A percentile compares a stretch with the other conserved stretches of the same genome.
Conservation (phyloP, 768 basidiomycete species). For the Calvatia gigantea region DNA sequence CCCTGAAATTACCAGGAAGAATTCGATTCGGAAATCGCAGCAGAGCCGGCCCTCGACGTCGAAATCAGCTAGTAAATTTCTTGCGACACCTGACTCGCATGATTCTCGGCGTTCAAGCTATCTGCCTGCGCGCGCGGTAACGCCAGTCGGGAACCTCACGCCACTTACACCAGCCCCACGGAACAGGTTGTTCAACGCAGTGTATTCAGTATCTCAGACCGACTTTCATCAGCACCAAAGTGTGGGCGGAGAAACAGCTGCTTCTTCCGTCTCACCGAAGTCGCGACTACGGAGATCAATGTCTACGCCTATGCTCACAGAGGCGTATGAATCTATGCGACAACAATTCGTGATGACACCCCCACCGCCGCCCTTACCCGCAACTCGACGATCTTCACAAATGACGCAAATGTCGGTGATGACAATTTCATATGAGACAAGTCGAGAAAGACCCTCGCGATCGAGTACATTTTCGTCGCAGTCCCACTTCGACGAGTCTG, state of each 20-base stretch:
- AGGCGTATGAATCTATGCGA: conserved; percentile 32
- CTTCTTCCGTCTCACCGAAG: conserved; percentile 12
- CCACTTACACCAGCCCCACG: conserved; percentile 69
- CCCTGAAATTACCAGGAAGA: conserved; percentile 17
- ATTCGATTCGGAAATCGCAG: conserved; percentile 24
- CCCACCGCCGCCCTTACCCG: conserved; percentile 32
- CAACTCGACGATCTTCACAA: conserved; percentile 22
- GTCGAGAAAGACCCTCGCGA: conserved; percentile 18
- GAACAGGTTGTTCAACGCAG: conserved; percentile 41
- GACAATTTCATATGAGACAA: conserved; percentile 24
- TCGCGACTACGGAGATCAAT: conserved; percentile 40
- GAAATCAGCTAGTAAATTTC: conserved; percentile 22
- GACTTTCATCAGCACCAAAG: conserved; percentile 32
- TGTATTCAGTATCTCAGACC: conserved; percentile 58
- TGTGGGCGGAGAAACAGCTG: conserved; percentile 3
- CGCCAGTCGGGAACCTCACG: conserved; percentile 54
- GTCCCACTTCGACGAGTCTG: conserved; percentile 29
- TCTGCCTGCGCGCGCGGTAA: conserved; percentile 57
- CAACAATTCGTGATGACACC: conserved; percentile 34
- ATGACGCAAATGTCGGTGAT: conserved; percentile 21
- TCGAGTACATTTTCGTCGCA: conserved; percentile 23
- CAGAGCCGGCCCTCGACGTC: conserved; percentile 24
- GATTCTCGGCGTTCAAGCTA: conserved; percentile 38
- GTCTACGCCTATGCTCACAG: conserved; percentile 53
- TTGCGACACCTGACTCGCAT: conserved; percentile 21